Conservation (phyloP, 1,139 yeast species). For the Protomyces inundatus region DNA sequence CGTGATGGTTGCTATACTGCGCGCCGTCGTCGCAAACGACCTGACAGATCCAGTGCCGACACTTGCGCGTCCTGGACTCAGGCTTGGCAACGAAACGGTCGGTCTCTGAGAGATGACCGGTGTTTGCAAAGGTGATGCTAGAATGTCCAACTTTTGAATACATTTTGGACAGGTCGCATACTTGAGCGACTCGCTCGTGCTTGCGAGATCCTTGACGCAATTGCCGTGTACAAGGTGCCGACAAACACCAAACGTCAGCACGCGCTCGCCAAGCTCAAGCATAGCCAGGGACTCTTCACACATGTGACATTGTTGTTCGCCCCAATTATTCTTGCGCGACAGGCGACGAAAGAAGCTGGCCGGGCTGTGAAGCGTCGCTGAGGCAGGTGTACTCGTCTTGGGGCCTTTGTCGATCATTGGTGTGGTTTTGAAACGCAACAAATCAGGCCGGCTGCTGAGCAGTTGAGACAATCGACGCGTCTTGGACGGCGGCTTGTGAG, state of each 20-base stretch:
- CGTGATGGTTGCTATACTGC: background rate
- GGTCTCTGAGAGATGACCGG: too few relatives aligned
- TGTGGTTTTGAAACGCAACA: background rate
- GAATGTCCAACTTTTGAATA: background rate
- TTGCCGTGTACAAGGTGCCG: background rate
- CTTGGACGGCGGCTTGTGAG: background rate
- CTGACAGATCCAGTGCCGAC: background rate
- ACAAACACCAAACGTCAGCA: background rate
- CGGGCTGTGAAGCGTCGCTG: background rate
- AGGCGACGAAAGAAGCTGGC: background rate
- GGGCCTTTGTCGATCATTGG: background rate
- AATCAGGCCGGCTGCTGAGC: background rate
- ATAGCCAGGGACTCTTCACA: background rate
- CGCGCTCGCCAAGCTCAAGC: background rate
- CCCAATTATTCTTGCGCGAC: background rate
- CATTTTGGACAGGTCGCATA: background rate
- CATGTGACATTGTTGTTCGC: background rate
- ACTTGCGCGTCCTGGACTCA: background rate
- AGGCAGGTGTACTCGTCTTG: background rate
- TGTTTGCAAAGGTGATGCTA: too few relatives aligned
- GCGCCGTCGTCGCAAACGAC: background rate
- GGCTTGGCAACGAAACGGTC: background rate
- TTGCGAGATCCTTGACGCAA: background rate
- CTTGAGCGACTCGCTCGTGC: background rate
- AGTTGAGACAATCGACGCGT: background rate